A percentile compares a stretch with the other conserved stretches of the same genome.
These are phyloP conservation scores for Lavandula angustifolia DNA, from an alignment of 257 asterid genomes.

Conservation along the genomic window DNA sequence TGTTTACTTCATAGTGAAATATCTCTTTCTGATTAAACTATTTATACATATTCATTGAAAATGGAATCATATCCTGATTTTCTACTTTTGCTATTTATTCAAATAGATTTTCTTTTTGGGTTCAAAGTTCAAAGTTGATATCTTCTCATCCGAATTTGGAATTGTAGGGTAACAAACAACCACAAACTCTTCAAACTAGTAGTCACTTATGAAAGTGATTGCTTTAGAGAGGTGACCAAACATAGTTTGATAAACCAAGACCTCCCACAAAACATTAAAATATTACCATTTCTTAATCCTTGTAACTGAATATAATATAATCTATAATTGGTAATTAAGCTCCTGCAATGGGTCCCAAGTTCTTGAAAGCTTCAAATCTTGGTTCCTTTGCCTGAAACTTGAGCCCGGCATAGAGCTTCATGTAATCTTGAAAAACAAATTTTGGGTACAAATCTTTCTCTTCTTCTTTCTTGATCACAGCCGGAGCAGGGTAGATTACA, in stretches of 20 bases:
- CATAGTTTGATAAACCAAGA: too few species aligned
- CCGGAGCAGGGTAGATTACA: conserved; percentile 36
- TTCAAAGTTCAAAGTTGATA: background rate
- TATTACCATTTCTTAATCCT: too few species aligned
- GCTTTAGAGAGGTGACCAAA: too few species aligned
- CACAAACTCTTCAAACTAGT: too few species aligned
- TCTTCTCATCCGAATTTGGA: background rate
- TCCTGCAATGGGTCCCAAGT: background rate
- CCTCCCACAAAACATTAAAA: too few species aligned
- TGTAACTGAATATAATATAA: too few species aligned
- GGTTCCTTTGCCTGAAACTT: conserved; percentile 49
- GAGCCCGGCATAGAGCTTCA: conserved; percentile 65
- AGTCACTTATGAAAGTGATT: too few species aligned
- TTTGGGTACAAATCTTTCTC: conserved; percentile 54
- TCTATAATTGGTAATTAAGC: background rate
- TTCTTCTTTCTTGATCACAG: conserved; percentile 44
- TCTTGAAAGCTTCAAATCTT: background rate
- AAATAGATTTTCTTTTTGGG: background rate
- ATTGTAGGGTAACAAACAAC: background rate
- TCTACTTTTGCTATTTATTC: background rate
- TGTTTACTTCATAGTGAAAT: background rate
- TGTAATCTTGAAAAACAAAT: conserved; percentile 75
- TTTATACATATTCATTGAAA: too few species aligned
- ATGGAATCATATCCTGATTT: too few species aligned
- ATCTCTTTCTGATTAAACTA: too few species aligned